phyloP scores from a whole-genome alignment of 495 filamentous ascomycete species.

The Tuber calosporum region DNA sequence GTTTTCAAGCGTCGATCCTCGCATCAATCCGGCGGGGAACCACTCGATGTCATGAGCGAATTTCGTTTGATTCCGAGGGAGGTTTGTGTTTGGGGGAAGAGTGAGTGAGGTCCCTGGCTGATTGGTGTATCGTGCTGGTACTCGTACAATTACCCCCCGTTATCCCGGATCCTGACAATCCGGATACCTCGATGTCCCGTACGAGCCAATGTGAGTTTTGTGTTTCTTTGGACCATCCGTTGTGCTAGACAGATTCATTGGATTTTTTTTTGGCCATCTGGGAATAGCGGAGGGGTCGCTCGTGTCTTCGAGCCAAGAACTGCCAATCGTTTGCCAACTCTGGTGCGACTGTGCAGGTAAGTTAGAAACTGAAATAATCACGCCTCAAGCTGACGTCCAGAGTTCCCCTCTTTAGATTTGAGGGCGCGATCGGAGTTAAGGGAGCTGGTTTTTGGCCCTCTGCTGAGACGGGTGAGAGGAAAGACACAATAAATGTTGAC shows the following conservation, averaged over 20 bases:
- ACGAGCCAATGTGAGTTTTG: too few relatives aligned
- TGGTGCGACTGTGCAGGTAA: background rate
- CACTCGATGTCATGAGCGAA: background rate
- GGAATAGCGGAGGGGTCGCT: too few relatives aligned
- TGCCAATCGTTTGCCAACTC: too few relatives aligned
- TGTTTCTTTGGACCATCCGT: background rate
- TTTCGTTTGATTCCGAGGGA: background rate
- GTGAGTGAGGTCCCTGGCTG: background rate
- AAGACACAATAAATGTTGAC: background rate
- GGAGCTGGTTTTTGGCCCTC: background rate
- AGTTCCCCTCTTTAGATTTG: background rate
- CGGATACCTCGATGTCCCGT: too few relatives aligned
- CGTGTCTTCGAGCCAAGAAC: too few relatives aligned
- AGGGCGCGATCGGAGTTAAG: background rate
- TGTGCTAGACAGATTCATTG: background rate
- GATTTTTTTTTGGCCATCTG: background rate
- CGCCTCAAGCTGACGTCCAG: background rate
- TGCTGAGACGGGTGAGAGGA: background rate
- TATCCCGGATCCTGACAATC: background rate
- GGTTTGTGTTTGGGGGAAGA: background rate
- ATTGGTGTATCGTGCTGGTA: background rate
- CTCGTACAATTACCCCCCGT: background rate
- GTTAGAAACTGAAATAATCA: background rate
- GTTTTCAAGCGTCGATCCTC: background rate
- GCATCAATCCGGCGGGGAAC: background rate